Evolutionary conservation across 2,329 filamentous ascomycete genomes (phyloP), one percentile per base, ranked within the genome.

Genomic region (Xylaria sp.): DNA sequence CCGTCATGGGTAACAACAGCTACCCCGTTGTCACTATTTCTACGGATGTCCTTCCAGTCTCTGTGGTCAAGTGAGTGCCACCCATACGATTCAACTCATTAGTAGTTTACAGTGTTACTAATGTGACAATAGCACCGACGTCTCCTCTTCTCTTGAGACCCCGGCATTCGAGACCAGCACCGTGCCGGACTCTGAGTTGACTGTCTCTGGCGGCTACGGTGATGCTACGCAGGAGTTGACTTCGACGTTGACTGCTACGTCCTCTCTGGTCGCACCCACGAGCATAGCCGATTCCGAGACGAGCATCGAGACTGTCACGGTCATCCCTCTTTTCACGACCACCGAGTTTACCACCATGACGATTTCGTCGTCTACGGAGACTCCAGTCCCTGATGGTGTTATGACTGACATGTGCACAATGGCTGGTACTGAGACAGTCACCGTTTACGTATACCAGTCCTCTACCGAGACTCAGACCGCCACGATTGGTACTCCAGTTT

Each of bases 251-350:
- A 57, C 54, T n/a, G 55, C 19, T 5, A 7, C 39, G 7, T 56
- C 61, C 1, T 57, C 19, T 11, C 54, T 60, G 37, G 62, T 57
- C 1, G 39, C 59, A 42, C 60, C 59, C 1, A 65, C 55, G 37
- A 42, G 4, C 8, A 42, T 7, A 44, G 57, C 56, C 13, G 60
- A 54, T 37, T 60, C 63, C 23, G 23, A 30, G 23, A 30, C 5
- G 2, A 30, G 52, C 10, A 63, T 58, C 8, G 59, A 58, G 10
- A 67, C 63, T 4, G 52, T 65, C 4, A 67, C 63, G 1, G 39
- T 61, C 53, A 66, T 60, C 4, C 63, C 64, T 4, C 2, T 19
- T 19, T 39, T 59, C n/a, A 63, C 59, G 19, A 56, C 55, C 34
- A 59, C 58, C 11, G 49, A 58, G 37, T 13, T 52, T 19, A 65